phyloP scores from a whole-genome alignment of 441 rosid genomes.

The Omphalea diandra region DNA sequence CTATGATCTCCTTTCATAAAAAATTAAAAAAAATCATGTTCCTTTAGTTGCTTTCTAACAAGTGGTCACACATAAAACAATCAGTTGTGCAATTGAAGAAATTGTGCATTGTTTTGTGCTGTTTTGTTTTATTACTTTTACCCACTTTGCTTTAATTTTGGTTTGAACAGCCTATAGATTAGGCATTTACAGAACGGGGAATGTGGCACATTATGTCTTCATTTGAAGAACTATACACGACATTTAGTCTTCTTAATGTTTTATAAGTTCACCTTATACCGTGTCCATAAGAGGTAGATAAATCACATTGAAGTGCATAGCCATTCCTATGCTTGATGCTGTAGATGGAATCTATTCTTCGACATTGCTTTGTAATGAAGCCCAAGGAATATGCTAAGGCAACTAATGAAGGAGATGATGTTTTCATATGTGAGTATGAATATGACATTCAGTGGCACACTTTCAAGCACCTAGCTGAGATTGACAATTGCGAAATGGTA shows the following conservation, averaged over 20 bases:
- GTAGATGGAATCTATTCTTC: constrained; percentile 80
- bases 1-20: background rate
- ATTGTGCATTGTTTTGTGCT: background rate
- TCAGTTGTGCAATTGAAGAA: background rate
- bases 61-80: background rate
- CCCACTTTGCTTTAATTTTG: too few species aligned
- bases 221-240: background rate
- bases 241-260: background rate
- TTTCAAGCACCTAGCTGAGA: constrained; percentile 83
- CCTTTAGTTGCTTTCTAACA: too few species aligned
- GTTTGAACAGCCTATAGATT: too few species aligned
- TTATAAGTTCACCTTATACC: background rate
- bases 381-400: constrained; percentile 79
- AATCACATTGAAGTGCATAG: constrained; percentile 7
- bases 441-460: constrained; percentile 89
- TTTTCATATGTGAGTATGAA: constrained; percentile 90
- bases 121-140: background rate
- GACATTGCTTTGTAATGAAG: constrained; percentile 74
- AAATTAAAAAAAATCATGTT: too few species aligned
- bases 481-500: constrained; percentile 57
- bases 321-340: constrained; percentile 15
- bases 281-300: constrained; percentile 4
- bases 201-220: background rate
- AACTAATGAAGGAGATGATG: constrained; percentile 77
- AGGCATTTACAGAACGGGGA: background rate